Percentiles rank a stretch among this genome's conserved stretches.
phyloP scores from a whole-genome alignment of 768 basidiomycete genomes.

The Xerocomus potaroensis region DNA sequence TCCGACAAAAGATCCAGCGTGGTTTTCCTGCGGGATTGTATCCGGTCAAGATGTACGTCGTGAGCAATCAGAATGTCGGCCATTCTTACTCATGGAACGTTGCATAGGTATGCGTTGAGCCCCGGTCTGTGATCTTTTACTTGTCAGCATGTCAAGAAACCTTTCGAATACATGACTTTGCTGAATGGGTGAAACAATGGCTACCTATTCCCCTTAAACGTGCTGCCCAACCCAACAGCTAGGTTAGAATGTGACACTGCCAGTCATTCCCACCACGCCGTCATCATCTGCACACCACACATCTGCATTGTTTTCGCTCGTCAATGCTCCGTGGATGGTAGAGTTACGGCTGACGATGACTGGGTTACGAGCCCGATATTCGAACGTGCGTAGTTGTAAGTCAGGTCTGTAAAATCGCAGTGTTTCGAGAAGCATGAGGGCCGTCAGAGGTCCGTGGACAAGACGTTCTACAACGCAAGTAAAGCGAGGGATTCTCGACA shows the following conservation, averaged over 20 bases:
- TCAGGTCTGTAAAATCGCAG: constrained; percentile 47
- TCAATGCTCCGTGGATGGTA: constrained; percentile 45
- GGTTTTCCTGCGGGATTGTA: constrained; percentile 83
- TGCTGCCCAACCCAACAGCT: neutral
- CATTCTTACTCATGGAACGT: constrained; percentile 7
- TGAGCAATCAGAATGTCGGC: neutral
- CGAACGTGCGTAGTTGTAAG: constrained; percentile 47
- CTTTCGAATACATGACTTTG: neutral
- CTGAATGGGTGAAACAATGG: too few species aligned
- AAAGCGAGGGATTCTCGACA: neutral
- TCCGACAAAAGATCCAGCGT: constrained; percentile 72
- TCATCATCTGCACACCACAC: constrained; percentile 59
- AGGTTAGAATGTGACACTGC: constrained; percentile 34
- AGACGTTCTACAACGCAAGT: constrained; percentile 53
- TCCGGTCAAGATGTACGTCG: constrained; percentile 76
- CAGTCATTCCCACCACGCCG: constrained; percentile 68
- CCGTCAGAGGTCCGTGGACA: constrained; percentile 83
- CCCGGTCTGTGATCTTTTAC: constrained; percentile 3
- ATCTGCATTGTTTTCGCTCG: constrained; percentile 34
- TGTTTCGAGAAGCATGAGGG: constrained; percentile 70
- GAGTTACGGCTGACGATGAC: constrained; percentile 49
- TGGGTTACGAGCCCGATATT: constrained; percentile 68
- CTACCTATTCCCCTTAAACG: too few species aligned
- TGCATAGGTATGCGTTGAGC: constrained; percentile 25
- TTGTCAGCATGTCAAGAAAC: neutral